phyloP scores from a whole-genome alignment of 805 yeast species.

The Candida krabiensis region DNA sequence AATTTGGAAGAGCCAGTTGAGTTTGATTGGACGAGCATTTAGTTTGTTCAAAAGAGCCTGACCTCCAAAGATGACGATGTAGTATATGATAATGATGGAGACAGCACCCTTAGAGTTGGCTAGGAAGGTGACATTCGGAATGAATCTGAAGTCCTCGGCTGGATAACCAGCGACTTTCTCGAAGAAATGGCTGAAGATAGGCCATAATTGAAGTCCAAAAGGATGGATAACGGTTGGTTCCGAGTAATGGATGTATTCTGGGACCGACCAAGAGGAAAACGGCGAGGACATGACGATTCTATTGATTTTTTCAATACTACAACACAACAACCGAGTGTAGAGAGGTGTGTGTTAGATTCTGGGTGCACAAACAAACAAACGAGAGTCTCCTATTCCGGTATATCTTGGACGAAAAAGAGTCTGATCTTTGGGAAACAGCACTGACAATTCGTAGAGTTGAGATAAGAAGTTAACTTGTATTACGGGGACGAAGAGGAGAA shows the following conservation, averaged over 20 bases:
- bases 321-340: too few species aligned
- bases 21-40: slow-evolving; percentile 63
- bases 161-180: slow-evolving; percentile 50
- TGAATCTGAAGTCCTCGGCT: slow-evolving; percentile 67
- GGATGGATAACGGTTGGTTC: slow-evolving; percentile 36
- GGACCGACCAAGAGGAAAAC: too few species aligned
- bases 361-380: too few species aligned
- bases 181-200: slow-evolving; percentile 54
- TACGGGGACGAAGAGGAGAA: too few species aligned
- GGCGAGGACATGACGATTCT: too few species aligned
- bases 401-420: too few species aligned
- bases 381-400: too few species aligned
- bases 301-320: too few species aligned
- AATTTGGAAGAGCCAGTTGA: slow-evolving; percentile 75
- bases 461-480: too few species aligned
- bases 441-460: too few species aligned
- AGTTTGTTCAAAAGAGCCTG: slow-evolving; percentile 55
- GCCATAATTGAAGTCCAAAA: slow-evolving; percentile 66
- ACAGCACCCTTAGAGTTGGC: slow-evolving; percentile 60
- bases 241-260: slow-evolving; percentile 27
- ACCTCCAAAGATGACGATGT: slow-evolving; percentile 83
- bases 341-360: too few species aligned
- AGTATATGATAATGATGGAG: slow-evolving; percentile 61
- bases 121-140: slow-evolving; percentile 63
- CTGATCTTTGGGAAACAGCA: too few species aligned